Evolutionary conservation across 768 basidiomycete genomes (phyloP), one percentile per base, ranked within the genome.

Genomic region (Mycena indigotica): DNA sequence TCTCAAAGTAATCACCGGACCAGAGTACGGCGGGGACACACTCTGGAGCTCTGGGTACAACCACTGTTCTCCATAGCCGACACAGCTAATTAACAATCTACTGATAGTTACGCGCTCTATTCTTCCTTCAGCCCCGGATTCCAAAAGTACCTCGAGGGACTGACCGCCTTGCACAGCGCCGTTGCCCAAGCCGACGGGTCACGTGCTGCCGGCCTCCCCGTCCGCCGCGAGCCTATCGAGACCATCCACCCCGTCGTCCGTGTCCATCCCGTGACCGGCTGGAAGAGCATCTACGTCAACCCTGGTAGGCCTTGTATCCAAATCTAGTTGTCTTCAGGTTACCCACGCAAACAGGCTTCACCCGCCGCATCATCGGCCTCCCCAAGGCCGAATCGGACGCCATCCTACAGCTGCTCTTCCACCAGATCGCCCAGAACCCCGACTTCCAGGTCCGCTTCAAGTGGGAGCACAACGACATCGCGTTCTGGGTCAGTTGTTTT

Each of bases 211-310:
- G 88, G 87, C 4, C 77, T 85, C 45, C 83, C 83, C 52, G 88
- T 92, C 24, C 84, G 90, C 26, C 79, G 91, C 38, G 75, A 87
- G 55, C 79, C 81, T 51, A 72, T 91, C 56, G 88, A 91, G 72
- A 82, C 82, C 3, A 65, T 89, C 28, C 92, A 93, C 69, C 92
- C 91, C 17, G 76, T 94, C 46, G 88, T 94, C 53, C 86, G 91
- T 46, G 89, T 93, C 12, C 87, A 93, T 69, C 91, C 93, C 19
- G 86, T 80, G 1, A 95, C 92, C 1, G 90, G 91, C 13, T 89
- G 86, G 84, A 93, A 93, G 80, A 85, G 84, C 57, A 73, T 94
- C 60, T 93, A 86, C 66, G 86, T 93, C 67, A 93, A 94, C 68
- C 85, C 88, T 30, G 87, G 85, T 82, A 56, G n/a, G n/a, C n/a